phyloP scores from a whole-genome alignment of 2,329 filamentous ascomycete genomes.

The Byssoonygena ceratinophila region DNA sequence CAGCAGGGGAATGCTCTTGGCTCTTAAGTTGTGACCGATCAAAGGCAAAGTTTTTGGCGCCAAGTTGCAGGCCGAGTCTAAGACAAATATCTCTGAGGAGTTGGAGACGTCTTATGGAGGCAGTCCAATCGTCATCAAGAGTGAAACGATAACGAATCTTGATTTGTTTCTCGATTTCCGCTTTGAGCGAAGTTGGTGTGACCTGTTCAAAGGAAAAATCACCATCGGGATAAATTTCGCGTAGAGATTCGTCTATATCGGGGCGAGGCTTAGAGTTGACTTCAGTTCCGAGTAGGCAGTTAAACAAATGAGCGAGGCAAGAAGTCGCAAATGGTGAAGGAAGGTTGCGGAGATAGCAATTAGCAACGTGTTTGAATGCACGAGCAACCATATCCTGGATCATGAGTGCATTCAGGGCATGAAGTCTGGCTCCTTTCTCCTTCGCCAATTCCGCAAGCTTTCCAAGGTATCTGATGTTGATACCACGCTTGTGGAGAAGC shows the following conservation, averaged over 20 bases:
- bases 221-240: constrained; percentile 65
- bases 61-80: constrained; percentile 81
- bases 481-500: constrained; percentile 88
- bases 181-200: constrained; percentile 60
- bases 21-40: constrained; percentile 34
- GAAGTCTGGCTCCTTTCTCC: constrained; percentile 57
- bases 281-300: constrained; percentile 73
- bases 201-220: constrained; percentile 72
- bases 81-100: constrained; percentile 78
- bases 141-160: constrained; percentile 64
- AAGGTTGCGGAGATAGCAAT: constrained; percentile 66
- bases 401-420: constrained; percentile 65
- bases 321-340: constrained; percentile 69
- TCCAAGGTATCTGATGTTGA: constrained; percentile 94
- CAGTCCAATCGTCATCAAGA: constrained; percentile 58
- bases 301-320: constrained; percentile 76
- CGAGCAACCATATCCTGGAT: constrained; percentile 91
- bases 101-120: constrained; percentile 61
- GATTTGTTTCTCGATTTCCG: constrained; percentile 62
- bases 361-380: constrained; percentile 85
- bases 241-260: constrained; percentile 64
- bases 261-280: constrained; percentile 68
- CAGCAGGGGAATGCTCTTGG: constrained; percentile 26
- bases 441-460: constrained; percentile 62
- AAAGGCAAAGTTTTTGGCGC: constrained; percentile 67